Evolutionary conservation across 306 rosid genomes (phyloP).

Genomic region (Geum urbanum): DNA sequence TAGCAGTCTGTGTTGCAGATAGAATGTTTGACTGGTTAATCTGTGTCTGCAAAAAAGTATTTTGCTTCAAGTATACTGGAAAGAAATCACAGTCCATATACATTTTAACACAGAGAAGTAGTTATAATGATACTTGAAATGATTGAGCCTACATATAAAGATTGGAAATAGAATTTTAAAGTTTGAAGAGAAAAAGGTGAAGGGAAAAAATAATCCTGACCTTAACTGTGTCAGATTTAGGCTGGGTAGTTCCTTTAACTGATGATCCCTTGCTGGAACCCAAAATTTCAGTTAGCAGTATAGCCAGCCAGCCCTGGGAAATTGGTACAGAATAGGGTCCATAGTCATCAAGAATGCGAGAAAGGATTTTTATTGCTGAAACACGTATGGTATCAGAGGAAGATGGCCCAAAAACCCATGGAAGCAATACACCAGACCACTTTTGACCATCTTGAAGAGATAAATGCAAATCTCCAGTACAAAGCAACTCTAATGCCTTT

Average conservation of each 20-base stretch:
- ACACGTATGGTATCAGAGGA: constrained; percentile 59
- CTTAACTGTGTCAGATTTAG: constrained; percentile 71
- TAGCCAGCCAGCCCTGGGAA: constrained; percentile 90
- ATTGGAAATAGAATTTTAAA: neutral
- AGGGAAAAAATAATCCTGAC: constrained; percentile 31
- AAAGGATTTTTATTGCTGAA: constrained; percentile 74
- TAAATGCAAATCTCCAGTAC: constrained; percentile 58
- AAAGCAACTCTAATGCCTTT: constrained; percentile 69
- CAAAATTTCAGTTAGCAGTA: constrained; percentile 60
- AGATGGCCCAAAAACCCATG: constrained; percentile 71
- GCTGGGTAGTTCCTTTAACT: constrained; percentile 55
- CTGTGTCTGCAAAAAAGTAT: constrained; percentile 66
- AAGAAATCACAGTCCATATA: neutral
- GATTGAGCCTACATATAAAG: constrained; percentile 16
- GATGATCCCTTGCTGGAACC: constrained; percentile 49
- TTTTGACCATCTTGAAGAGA: constrained; percentile 85
- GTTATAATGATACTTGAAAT: constrained; percentile 2
- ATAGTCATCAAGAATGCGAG: constrained; percentile 66
- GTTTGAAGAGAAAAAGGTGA: neutral
- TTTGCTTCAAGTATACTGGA: constrained; percentile 6
- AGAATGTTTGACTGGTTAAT: constrained; percentile 75
- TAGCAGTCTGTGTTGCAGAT: constrained; percentile 69
- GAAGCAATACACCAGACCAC: constrained; percentile 85
- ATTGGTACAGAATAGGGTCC: constrained; percentile 68
- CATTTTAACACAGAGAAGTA: constrained; percentile 8